These are phyloP conservation scores for Ogataea allantospora DNA, from an alignment of 805 yeast genomes.

Conservation along the genomic window DNA sequence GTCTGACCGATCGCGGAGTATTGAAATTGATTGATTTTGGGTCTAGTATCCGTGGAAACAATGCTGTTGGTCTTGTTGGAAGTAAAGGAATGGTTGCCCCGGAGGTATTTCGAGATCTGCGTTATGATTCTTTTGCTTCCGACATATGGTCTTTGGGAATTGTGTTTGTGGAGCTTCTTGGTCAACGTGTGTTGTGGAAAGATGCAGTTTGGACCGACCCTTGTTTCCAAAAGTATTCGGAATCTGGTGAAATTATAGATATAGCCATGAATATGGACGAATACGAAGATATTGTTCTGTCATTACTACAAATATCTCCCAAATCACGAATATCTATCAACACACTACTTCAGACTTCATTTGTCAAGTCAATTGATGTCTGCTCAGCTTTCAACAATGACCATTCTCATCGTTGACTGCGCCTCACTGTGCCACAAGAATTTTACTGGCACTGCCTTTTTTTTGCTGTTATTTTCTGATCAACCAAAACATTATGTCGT, in stretches of 20 bases:
- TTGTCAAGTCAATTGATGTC: neutral
- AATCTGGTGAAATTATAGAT: neutral
- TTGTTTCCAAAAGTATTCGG: conserved; percentile 9
- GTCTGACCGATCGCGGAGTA: conserved; percentile 31
- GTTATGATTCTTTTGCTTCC: conserved; percentile 40
- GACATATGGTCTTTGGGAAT: conserved; percentile 55
- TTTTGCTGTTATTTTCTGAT: conserved; percentile 13
- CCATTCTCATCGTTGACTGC: conserved; percentile 2
- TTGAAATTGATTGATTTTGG: conserved; percentile 54
- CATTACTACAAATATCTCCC: conserved; percentile 2
- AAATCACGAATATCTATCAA: neutral
- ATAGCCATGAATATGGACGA: conserved; percentile 1
- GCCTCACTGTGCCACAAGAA: conserved; percentile 1
- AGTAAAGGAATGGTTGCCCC: conserved; percentile 47
- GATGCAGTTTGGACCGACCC: conserved; percentile 32
- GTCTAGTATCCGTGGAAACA: conserved; percentile 33
- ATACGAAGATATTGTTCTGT: neutral
- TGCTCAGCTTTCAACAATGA: neutral
- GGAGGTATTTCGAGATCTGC: conserved; percentile 38
- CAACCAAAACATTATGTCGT: conserved; percentile 25
- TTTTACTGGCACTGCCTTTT: conserved; percentile 7
- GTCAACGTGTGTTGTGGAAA: conserved; percentile 46
- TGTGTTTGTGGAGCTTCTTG: conserved; percentile 35
- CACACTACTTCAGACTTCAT: neutral
- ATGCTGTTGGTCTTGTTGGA: conserved; percentile 45